phyloP scores from a whole-genome alignment of 192 early-diverging fungal genomes.

The Pilaira anomala region DNA sequence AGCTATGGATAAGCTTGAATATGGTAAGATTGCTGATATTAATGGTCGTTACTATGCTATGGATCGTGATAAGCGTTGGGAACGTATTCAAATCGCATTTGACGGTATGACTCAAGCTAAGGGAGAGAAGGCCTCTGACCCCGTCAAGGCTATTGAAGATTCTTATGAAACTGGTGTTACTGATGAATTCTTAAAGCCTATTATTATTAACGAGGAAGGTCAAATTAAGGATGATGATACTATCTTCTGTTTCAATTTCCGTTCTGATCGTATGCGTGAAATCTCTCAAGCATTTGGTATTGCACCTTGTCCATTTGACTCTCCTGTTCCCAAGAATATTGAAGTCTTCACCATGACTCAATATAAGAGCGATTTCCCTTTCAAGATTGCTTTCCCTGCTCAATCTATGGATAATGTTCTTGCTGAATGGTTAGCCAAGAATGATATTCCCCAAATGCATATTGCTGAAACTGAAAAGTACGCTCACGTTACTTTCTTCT shows the following conservation, averaged over 20 bases:
- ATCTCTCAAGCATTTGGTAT: conserved; percentile 84
- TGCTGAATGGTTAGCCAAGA: conserved; percentile 93
- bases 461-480: conserved; percentile 99
- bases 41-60: conserved; percentile 99
- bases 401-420: conserved; percentile 98
- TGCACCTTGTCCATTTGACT: conserved; percentile 81
- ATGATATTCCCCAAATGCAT: conserved; percentile 87
- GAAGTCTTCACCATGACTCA: conserved; percentile 94
- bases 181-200: conserved; percentile 99
- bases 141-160: conserved; percentile 73
- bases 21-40: conserved; percentile 90
- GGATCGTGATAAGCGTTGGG: conserved; percentile 99
- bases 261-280: conserved; percentile 98
- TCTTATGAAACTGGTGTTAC: conserved; percentile 88
- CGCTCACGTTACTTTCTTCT: conserved; percentile 99
- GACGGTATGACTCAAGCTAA: conserved; percentile 79
- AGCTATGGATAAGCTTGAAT: conserved; percentile 58
- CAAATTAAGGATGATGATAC: conserved; percentile 81
- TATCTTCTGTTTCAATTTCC: conserved; percentile 98
- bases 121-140: conserved; percentile 70
- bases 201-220: conserved; percentile 80
- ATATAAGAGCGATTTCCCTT: conserved; percentile 97
- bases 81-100: conserved; percentile 92
- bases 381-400: conserved; percentile 92
- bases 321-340: conserved; percentile 71